Percentiles rank a stretch among this genome's conserved stretches.
phyloP scores from a whole-genome alignment of 768 basidiomycete species.

The Scleroderma bovista region DNA sequence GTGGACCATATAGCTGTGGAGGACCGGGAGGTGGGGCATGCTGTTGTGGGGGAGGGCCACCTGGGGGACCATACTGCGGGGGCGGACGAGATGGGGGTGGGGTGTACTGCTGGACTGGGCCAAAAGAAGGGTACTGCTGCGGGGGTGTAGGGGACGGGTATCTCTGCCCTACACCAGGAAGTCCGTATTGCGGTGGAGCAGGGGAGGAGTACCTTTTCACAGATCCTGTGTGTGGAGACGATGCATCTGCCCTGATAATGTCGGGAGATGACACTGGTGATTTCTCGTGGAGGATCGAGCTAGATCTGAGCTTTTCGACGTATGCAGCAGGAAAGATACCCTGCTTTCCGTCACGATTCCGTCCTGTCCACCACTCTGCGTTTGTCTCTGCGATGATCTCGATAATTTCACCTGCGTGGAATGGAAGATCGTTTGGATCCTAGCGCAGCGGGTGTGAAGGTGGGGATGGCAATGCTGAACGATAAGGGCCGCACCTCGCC shows the following conservation, averaged over 20 bases:
- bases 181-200: no score
- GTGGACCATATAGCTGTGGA: slow-evolving; percentile 10
- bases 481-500: slow-evolving; percentile 18
- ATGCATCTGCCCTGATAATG: slow-evolving; percentile 13
- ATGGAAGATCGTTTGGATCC: slow-evolving; percentile 76
- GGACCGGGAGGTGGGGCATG: neutral
- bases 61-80: neutral
- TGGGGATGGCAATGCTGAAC: neutral
- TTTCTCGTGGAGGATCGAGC: slow-evolving; percentile 1
- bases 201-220: neutral
- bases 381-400: slow-evolving; percentile 82
- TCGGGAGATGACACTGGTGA: slow-evolving; percentile 19
- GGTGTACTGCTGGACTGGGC: neutral
- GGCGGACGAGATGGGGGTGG: neutral
- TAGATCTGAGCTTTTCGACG: slow-evolving; percentile 49
- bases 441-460: slow-evolving; percentile 23
- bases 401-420: slow-evolving; percentile 69
- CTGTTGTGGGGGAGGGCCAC: neutral
- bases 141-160: no score
- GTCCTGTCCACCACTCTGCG: slow-evolving; percentile 88
- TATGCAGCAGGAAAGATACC: slow-evolving; percentile 79
- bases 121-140: slow-evolving; percentile 1
- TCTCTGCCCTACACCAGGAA: no score
- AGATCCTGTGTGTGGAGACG: slow-evolving; percentile 4
- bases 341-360: slow-evolving; percentile 47